A percentile compares a stretch with the other conserved stretches of the same genome.
These are phyloP conservation scores for Rhizoctonia solani DNA, from an alignment of 1,284 basidiomycete genomes.

Conservation along the genomic window DNA sequence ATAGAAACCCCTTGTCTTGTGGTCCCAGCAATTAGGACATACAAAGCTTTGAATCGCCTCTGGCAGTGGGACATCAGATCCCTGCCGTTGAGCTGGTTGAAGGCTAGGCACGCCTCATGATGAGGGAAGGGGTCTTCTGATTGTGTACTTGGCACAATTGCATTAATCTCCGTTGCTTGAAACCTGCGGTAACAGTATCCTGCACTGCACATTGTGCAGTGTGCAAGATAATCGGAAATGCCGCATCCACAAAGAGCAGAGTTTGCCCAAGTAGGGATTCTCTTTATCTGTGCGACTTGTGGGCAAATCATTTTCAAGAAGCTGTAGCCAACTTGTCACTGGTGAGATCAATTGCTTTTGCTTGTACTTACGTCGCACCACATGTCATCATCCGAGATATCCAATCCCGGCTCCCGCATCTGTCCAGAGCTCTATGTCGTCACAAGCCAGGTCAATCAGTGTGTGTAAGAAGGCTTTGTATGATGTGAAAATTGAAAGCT, in stretches of 20 bases:
- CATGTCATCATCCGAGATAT: neutral
- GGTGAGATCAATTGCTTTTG: too few species aligned
- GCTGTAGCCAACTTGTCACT: too few species aligned
- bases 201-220: neutral
- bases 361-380: neutral
- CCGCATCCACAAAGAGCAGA: neutral
- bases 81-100: neutral
- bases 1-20: neutral
- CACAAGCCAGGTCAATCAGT: neutral
- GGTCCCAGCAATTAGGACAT: conserved; percentile 2
- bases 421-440: conserved; percentile 4
- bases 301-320: neutral
- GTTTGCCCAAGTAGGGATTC: neutral
- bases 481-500: neutral
- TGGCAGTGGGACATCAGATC: neutral
- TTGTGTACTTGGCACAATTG: too few species aligned
- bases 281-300: neutral
- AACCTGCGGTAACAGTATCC: neutral
- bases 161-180: neutral
- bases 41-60: conserved; percentile 3
- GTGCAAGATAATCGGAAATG: neutral
- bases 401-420: neutral
- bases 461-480: neutral
- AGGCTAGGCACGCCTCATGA: conserved; percentile 8
- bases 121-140: neutral